Conservation (phyloP, 1,284 basidiomycete species). For the Rhodotorula mucilaginosa region DNA sequence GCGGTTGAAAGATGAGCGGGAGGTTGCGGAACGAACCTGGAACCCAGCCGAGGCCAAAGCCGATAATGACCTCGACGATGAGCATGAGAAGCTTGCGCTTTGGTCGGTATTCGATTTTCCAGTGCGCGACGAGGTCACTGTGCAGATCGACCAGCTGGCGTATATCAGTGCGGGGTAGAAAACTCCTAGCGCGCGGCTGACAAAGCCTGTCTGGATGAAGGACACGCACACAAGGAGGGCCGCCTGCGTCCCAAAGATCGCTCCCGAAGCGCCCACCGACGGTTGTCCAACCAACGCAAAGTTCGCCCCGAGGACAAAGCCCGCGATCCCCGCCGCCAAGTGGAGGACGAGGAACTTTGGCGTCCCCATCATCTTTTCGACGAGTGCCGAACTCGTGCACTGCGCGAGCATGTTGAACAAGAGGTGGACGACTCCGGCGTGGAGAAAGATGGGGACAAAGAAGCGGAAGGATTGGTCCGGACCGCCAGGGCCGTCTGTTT, state of each 20-base stretch:
- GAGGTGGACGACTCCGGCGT: constrained; percentile 87
- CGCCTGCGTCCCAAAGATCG: constrained; percentile 87
- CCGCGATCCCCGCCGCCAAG: constrained; percentile 43
- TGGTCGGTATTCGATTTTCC: constrained; percentile 80
- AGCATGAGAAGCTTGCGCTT: constrained; percentile 74
- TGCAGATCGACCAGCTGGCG: neutral
- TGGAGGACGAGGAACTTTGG: constrained; percentile 43
- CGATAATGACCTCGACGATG: constrained; percentile 76
- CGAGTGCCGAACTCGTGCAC: constrained; percentile 71
- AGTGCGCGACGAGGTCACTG: constrained; percentile 80
- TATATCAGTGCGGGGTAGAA: too few relatives aligned
- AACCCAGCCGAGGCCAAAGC: constrained; percentile 79
- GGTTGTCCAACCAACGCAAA: constrained; percentile 82
- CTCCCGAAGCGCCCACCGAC: constrained; percentile 88
- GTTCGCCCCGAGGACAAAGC: constrained; percentile 73
- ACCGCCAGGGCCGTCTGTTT: constrained; percentile 50
- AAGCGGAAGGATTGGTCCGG: constrained; percentile 86
- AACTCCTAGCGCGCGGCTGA: too few relatives aligned
- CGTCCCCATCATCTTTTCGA: constrained; percentile 70
- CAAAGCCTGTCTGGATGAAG: too few relatives aligned
- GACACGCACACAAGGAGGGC: constrained; percentile 60
- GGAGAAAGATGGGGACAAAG: constrained; percentile 64
- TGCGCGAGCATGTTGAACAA: constrained; percentile 87
- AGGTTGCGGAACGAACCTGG: constrained; percentile 44
- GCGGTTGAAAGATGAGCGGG: too few relatives aligned